Conservation (phyloP, 2,329 filamentous ascomycete genomes). For the Thelonectria blattea region DNA sequence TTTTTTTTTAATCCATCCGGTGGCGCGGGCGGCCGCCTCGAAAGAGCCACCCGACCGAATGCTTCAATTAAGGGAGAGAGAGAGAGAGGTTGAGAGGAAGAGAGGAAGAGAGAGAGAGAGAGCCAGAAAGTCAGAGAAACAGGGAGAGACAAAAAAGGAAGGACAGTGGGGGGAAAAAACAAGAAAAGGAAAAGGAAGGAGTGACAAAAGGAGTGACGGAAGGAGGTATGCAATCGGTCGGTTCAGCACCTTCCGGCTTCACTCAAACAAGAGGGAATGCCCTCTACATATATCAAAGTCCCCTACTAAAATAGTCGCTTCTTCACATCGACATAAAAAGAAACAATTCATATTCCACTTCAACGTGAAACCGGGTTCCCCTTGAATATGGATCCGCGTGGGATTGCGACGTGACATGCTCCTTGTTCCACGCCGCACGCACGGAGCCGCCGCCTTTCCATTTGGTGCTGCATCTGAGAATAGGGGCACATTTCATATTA, state of each 20-base stretch:
- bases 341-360: background rate
- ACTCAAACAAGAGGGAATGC: too few relatives aligned
- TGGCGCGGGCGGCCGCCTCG: conserved; percentile 5
- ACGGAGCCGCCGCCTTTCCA: conserved; percentile 5
- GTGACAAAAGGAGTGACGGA: too few relatives aligned
- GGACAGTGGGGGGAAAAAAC: background rate
- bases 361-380: background rate
- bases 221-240: too few relatives aligned
- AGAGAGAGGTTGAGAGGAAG: background rate
- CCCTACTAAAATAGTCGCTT: too few relatives aligned
- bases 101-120: background rate
- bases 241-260: too few relatives aligned
- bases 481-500: background rate
- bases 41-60: conserved; percentile 1
- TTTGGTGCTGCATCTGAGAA: background rate
- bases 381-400: conserved; percentile 12
- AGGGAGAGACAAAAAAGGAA: background rate
- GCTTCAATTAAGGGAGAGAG: background rate
- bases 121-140: too few relatives aligned
- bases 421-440: conserved; percentile 13
- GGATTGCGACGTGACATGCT: conserved; percentile 18
- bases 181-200: too few relatives aligned
- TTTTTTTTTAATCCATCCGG: background rate
- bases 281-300: too few relatives aligned
- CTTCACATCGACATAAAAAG: background rate